These are phyloP conservation scores for Brassica incana DNA, from an alignment of 345 rosid genomes.

Conservation along the genomic window DNA sequence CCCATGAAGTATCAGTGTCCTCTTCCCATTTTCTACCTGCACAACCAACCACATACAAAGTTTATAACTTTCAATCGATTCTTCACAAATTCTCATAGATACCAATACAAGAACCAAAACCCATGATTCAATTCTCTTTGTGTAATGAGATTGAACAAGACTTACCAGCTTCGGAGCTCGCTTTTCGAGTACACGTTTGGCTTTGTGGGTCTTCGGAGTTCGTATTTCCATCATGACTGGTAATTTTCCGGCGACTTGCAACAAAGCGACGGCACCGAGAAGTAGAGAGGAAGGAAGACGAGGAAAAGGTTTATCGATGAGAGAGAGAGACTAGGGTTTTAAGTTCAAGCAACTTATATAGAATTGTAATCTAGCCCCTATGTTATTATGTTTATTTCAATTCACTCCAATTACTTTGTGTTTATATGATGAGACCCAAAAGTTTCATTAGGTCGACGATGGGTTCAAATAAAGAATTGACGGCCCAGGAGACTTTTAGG, in stretches of 20 bases:
- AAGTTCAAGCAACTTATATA: neutral
- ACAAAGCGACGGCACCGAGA: constrained; percentile 27
- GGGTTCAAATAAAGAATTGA: neutral
- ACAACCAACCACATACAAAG: neutral
- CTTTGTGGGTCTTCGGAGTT: constrained; percentile 56
- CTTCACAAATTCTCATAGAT: neutral
- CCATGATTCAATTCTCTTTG: neutral
- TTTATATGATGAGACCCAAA: neutral
- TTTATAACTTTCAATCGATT: neutral
- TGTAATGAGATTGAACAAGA: neutral
- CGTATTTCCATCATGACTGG: constrained; percentile 55
- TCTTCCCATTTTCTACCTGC: constrained; percentile 92
- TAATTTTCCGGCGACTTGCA: constrained; percentile 13
- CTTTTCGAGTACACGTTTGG: constrained; percentile 64
- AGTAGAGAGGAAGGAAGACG: neutral
- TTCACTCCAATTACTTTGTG: neutral
- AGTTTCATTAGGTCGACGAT: neutral
- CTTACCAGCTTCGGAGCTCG: constrained; percentile 84
- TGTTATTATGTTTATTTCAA: neutral
- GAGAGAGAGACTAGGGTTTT: constrained; percentile 31
- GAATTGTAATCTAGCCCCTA: constrained; percentile 1
- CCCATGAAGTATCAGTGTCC: constrained; percentile 87
- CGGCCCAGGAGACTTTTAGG: neutral
- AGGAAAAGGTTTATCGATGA: constrained; percentile 18
- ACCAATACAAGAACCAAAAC: neutral